Evolutionary conservation across 306 rosid species (phyloP), one percentile per base, ranked within the genome.

Genomic region (Carpinus fangiana): DNA sequence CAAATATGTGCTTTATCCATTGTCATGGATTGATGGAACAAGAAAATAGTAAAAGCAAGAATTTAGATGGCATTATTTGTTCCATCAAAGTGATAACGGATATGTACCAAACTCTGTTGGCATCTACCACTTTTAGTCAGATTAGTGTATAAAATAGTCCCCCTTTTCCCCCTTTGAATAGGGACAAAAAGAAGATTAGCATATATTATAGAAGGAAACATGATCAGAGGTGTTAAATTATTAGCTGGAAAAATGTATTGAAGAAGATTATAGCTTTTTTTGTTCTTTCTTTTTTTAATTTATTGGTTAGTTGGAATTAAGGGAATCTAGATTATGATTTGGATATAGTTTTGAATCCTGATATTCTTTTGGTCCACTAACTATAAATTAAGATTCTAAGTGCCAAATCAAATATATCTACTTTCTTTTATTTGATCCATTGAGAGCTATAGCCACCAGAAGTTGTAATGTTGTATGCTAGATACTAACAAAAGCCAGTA

Each of bases 291-390:
- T 56, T 20, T 36, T 14, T 11, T 21, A 13, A 28, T 77, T 14
- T 46, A 7, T 20, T 76, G 16, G 23, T 31, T 47, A 43, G 73
- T 41, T 80, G 62, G 21, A 72, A 51, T 11, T 54, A 65, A 61
- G 76, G 61, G 59, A 76, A 76, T 23, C 47, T 61, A 61, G 79
- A 74, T 79, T 61, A 20, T 60, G 72, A 81, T 78, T 53, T 53
- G 23, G 70, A 46, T 70, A 28, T 62, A 55, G 26, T 79, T 52
- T 21, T 57, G 47, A 73, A 23, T 79, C 65, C 31, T 51, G 28
- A 73, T 34, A 4, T 75, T 21, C 57, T 78, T 73, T 77, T 64
- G 51, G 75, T 65, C 57, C 85, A 73, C 75, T 67, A 34, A 11
- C 26, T 12, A 14, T 47, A 65, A 4, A n/a, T 31, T 23, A 47